phyloP scores from a whole-genome alignment of 2,329 filamentous ascomycete genomes.

The Macrophomina phaseolina region DNA sequence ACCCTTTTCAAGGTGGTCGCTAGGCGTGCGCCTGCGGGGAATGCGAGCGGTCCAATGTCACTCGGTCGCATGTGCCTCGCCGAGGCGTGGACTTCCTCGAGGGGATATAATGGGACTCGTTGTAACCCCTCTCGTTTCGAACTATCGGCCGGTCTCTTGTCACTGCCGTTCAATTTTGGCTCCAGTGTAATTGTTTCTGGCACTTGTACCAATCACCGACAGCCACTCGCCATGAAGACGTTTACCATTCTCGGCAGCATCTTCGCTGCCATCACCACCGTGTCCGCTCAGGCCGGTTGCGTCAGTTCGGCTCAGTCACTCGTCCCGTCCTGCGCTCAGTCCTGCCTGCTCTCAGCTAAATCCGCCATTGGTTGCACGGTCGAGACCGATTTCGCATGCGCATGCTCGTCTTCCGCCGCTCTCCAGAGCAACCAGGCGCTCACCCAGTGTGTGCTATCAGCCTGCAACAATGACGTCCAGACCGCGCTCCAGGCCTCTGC shows the following conservation, averaged over 20 bases:
- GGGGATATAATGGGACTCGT: slow-evolving; percentile 4
- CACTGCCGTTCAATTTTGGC: neutral
- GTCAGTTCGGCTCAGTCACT: slow-evolving; percentile 23
- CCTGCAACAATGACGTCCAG: slow-evolving; percentile 20
- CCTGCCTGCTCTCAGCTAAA: slow-evolving; percentile 21
- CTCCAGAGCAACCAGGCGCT: slow-evolving; percentile 2
- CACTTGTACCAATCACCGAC: neutral
- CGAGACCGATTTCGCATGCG: slow-evolving; percentile 24
- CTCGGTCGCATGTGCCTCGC: slow-evolving; percentile 24
- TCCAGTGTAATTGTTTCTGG: neutral
- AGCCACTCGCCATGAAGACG: slow-evolving; percentile 11
- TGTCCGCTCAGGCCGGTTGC: slow-evolving; percentile 22
- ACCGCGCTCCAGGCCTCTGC: slow-evolving; percentile 21
- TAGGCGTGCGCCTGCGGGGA: slow-evolving; percentile 4
- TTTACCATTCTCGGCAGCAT: neutral
- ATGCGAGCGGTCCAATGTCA: neutral
- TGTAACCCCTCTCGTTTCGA: neutral
- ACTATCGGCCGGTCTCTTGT: neutral
- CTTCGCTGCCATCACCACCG: slow-evolving; percentile 2
- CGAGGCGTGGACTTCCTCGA: neutral
- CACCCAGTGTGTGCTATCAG: slow-evolving; percentile 17
- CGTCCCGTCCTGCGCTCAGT: slow-evolving; percentile 21
- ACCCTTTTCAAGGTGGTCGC: neutral
- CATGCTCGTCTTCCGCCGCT: slow-evolving; percentile 7
- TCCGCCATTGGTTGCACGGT: slow-evolving; percentile 20